Evolutionary conservation across 2,329 filamentous ascomycete genomes (phyloP), one percentile per base, ranked within the genome.

Genomic region (Polychaeton citri): DNA sequence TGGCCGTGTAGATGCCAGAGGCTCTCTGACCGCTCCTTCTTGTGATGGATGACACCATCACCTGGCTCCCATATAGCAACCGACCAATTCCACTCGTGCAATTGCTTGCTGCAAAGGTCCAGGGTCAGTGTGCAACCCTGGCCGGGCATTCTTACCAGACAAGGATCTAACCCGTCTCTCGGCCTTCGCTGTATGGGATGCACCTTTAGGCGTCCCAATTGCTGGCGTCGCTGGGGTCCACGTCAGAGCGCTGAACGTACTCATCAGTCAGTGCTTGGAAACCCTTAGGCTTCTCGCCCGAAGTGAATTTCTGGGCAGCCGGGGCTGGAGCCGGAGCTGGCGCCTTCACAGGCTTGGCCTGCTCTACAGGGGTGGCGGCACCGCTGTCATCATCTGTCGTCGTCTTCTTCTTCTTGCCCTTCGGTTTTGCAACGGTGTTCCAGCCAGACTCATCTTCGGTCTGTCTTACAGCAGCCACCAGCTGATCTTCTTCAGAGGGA

Each of bases 401-500:
- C 38, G 66, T 68, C 53, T 67, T 70, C 53, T 66, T 66, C 54
- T 70, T 66, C 43, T 63, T 60, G 62, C 76, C 76, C 50, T 62
- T 61, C 26, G 55, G 58, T 45, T 62, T 71, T 20, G 68, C 61
- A 17, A 78, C 74, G 7, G 72, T 72, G 43, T 68, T 75, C 75
- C 74, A 79, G 35, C 68, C 68, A 38, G 67, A 66, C 32, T 72
- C 67, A 30, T 61, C 58, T 34, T 63, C 61, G 34, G 56, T 65
- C 33, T 70, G 55, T 30, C 60, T 58, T 48, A 64, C 56, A 10
- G 60, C 60, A 40, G 70, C 58, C 32, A 66, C 65, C 50, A 76
- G 57, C 54, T 78, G 72, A 51, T 76, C 72, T 43, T 77, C 72
- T 53, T 77, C 74, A 3, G 71, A 71, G 12, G 69, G 69, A 36